Evolutionary conservation across 495 filamentous ascomycete species (phyloP), one percentile per base, ranked within the genome.

Genomic region (Neurospora sp.): DNA sequence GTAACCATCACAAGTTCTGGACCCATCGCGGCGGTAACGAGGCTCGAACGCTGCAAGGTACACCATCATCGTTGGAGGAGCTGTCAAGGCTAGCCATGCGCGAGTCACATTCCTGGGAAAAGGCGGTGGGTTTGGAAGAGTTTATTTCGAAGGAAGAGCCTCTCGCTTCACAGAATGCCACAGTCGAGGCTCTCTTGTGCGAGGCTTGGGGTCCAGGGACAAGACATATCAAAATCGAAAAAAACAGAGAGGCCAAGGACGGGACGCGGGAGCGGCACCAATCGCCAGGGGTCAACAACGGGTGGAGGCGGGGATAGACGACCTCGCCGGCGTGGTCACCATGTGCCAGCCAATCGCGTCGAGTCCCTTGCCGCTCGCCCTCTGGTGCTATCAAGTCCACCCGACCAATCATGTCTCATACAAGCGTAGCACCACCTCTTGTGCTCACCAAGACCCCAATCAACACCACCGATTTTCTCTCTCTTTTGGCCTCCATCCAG

Each of bases 291-390:
- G 54, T 62, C 27, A 62, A 9, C 5, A 35, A 18, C 54, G 54
- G 27, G 27, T 62, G 54, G 54, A 62, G 54, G 54, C 54, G 54
- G 54, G 23, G 54, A 62, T 62, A 35, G 54, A 35, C 54, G 6
- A 62, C 23, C 38, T 49, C 39, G 38, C 27, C 18, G 39, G 66
- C 49, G 66, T 39, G 37, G 23, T 42, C 37, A 42, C 44, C 31
- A 40, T 71, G 71, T 72, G 74, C 77, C 70, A 77, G 70, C 80
- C 80, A 81, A 81, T 80, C 42, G 44, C 7, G 12, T 23, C 2
- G 4, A 54, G 3, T 38, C 71, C 60, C 76, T 80, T 80, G 60
- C 77, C 80, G 80, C 80, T 78, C 76, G 62, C 70, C 73, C 73
- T 38, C 62, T 39, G 44, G 70, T 71, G 72, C 73, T 54, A 49